Evolutionary conservation across 805 yeast genomes (phyloP), one percentile per base, ranked within the genome.

Genomic region (Metschnikowia lachancei): DNA sequence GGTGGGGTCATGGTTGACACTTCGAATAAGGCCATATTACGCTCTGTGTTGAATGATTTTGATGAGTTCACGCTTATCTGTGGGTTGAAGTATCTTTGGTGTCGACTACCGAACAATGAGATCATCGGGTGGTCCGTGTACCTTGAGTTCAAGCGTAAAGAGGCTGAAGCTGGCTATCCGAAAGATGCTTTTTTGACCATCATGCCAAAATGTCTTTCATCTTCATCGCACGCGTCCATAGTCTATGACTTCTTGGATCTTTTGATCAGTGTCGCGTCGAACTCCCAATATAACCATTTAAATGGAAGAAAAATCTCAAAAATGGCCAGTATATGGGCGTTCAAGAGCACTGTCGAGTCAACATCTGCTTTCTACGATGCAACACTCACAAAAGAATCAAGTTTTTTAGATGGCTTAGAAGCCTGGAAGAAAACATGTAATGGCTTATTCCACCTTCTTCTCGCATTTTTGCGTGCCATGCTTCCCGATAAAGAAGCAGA

Each of bases 251-350:
- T 89, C 58, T 77, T 89, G 56, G 96, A 90, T 59, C 73, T 90
- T 30, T 67, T 91, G 36, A 86, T 88, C 10, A 76, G 89, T 10
- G 66, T 90, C 35, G 82, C 95, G 0, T 81, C 95, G 9, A 86
- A 88, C 64, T 81, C 95, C 3, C 85, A 82, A 56, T 79, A 81
- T 35, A 88, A 89, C 58, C 81, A 85, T 58, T 68, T 90, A 73
- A 81, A 87, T 58, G 95, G 94, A 0, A 75, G 90, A 39, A 88
- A 87, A 59, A 76, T 90, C 14, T 75, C 94, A 11, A 83, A 86
- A 54, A 77, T 90, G 81, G 84, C 92, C 33, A 91, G 92, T 7
- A 67, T 87, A 19, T 90, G 96, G 96, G 97, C 96, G 0, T 90
- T 90, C 58, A 59, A 53, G 38, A 54, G 55, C 42, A 63, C 55